Percentiles rank a stretch among this genome's conserved stretches.
Evolutionary conservation across 352 stramenopile genomes (phyloP).

Genomic region (Pythium periplocum): DNA sequence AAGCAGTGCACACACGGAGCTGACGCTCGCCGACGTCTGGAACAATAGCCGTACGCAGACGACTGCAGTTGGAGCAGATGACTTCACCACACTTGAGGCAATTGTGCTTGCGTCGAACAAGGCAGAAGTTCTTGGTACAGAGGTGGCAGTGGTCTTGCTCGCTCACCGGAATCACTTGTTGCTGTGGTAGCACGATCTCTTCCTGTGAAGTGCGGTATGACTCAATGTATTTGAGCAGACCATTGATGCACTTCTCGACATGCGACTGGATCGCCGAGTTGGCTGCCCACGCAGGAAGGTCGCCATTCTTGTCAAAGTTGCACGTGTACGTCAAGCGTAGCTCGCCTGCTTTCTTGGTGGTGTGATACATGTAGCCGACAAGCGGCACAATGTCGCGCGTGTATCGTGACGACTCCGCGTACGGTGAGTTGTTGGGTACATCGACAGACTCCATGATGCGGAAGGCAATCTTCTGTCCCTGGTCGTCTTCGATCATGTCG

Average conservation of each 20-base stretch:
- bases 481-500: conserved; percentile 83
- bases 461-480: conserved; percentile 80
- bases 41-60: conserved; percentile 54
- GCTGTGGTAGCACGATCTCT: conserved; percentile 66
- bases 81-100: conserved; percentile 82
- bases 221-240: conserved; percentile 84
- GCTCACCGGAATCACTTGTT: conserved; percentile 62
- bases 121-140: conserved; percentile 73
- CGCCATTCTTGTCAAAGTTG: conserved; percentile 82
- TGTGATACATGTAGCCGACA: conserved; percentile 87
- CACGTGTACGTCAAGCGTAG: conserved; percentile 84
- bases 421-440: conserved; percentile 48
- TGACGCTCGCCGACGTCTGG: conserved; percentile 67
- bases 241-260: conserved; percentile 83
- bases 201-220: conserved; percentile 62
- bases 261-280: conserved; percentile 85
- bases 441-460: conserved; percentile 83
- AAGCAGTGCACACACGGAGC: conserved; percentile 74
- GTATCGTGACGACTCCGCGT: conserved; percentile 59
- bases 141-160: conserved; percentile 68
- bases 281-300: conserved; percentile 74
- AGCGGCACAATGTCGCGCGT: conserved; percentile 70
- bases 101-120: conserved; percentile 69
- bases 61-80: conserved; percentile 75
- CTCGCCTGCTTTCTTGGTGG: conserved; percentile 70